These are phyloP conservation scores for Pulicaria dysenterica DNA, from an alignment of 129 eudicot species.

Conservation along the genomic window DNA sequence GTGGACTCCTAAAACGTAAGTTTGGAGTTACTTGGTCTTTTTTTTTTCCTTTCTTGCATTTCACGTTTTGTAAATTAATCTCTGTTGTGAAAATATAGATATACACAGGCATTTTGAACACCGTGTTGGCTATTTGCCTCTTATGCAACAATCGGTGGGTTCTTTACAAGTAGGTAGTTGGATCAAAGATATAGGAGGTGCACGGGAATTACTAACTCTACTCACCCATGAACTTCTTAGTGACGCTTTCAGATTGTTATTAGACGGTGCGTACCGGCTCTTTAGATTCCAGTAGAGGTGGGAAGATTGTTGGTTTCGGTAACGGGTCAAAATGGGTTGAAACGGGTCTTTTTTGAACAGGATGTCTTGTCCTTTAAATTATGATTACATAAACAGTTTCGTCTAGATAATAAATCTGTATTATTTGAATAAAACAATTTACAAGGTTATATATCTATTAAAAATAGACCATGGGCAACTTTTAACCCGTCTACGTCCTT, in stretches of 20 bases:
- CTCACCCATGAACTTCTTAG: slow-evolving; percentile 40
- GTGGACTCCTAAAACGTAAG: slow-evolving; percentile 56
- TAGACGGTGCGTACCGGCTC: slow-evolving; percentile 36
- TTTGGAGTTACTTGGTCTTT: background rate
- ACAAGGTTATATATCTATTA: background rate
- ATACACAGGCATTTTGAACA: slow-evolving; percentile 50
- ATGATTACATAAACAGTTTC: background rate
- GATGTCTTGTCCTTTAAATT: background rate
- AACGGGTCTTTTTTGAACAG: background rate
- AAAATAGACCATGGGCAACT: background rate
- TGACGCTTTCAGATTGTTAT: slow-evolving; percentile 46
- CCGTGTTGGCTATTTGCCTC: slow-evolving; percentile 49
- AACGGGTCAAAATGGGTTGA: background rate
- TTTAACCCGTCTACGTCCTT: background rate
- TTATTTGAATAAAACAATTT: background rate
- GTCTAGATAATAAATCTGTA: background rate
- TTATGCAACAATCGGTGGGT: slow-evolving; percentile 47
- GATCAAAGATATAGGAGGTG: slow-evolving; percentile 38
- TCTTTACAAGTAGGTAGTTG: slow-evolving; percentile 53
- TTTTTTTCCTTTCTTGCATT: background rate
- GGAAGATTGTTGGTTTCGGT: background rate
- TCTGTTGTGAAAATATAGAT: slow-evolving; percentile 39
- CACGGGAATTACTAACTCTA: slow-evolving; percentile 42
- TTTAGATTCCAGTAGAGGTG: background rate
- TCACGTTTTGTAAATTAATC: background rate